Evolutionary conservation across 768 basidiomycete genomes (phyloP), one percentile per base, ranked within the genome.

Genomic region (Phlegmacium glaucopus): DNA sequence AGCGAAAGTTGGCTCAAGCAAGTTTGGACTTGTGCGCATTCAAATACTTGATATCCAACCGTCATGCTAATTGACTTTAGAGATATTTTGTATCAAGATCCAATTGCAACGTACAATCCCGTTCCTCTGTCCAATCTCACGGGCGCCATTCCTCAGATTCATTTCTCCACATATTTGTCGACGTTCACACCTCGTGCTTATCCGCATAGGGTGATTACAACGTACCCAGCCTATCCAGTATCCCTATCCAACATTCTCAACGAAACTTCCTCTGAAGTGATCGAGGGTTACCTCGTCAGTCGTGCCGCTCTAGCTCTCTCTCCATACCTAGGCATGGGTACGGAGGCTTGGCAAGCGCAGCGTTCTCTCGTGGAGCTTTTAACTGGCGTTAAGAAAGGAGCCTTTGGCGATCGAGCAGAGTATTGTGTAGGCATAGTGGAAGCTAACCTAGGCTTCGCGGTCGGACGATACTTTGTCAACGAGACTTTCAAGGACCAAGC

Each of bases 71-170:
- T 44, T 15, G 22, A 5, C 34, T 44, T 11, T 51, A 86, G 84
- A 18, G 87, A 85, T 58, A 72, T 83, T 27, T 68, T 88, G 38
- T 75, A 79, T 50, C 82, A 85, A 63, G 86, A 97, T 62, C 94
- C 94, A 2, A 72, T 90, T 39, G 83, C 75, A 38, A 88, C 91
- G 0, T 97, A 99, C 67, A 98, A 98, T 62, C 93, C 92, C 6
- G 74, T 79, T 35, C 71, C 79, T 2, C 71, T 93, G 45, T 72
- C 77, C 12, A 84, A 87, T 32, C 77, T 98, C 48, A 83, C 82
- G 25, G 70, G 74, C 13, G 68, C 79, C 1, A 68, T 97, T 4
- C 79, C 87, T 1, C 80, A 92, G 61, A 79, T 99, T 53, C 74
- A 88, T 53, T 91, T 95, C 65, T 72, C 79, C 1, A 75, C 81